phyloP scores from a whole-genome alignment of 75 land plant genomes.

The Azolla pinnata region DNA sequence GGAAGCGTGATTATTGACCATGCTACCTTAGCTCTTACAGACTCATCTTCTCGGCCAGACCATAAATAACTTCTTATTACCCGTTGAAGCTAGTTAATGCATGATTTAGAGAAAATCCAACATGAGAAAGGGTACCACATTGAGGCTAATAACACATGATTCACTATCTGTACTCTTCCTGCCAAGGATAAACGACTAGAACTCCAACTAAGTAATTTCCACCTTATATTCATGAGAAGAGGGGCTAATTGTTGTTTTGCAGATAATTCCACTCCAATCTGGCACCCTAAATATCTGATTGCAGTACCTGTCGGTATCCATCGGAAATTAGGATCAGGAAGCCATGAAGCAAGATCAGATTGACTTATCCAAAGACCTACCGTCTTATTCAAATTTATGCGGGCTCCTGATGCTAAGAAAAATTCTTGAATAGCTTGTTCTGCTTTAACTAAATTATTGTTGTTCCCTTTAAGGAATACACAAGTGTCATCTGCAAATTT shows the following conservation, averaged over 20 bases:
- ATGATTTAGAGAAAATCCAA: constrained; percentile 2
- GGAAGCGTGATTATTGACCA: background rate
- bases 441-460: background rate
- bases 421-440: background rate
- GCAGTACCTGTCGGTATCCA: background rate
- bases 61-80: constrained; percentile 6
- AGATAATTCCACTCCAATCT: background rate
- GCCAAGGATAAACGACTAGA: constrained; percentile 3
- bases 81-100: background rate
- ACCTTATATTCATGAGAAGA: constrained; percentile 1
- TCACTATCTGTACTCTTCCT: constrained; percentile 1
- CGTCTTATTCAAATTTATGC: background rate
- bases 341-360: background rate
- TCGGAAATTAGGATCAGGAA: background rate
- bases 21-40: constrained; percentile 5
- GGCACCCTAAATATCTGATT: background rate
- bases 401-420: background rate
- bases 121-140: constrained; percentile 1
- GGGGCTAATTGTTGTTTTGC: background rate
- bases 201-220: constrained; percentile 2
- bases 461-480: background rate
- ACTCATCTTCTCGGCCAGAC: constrained; percentile 1
- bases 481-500: background rate
- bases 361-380: background rate
- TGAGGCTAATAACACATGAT: constrained; percentile 8